Percentiles rank a stretch among this genome's conserved stretches.
These are phyloP conservation scores for Artomyces pyxidatus DNA, from an alignment of 768 basidiomycete species.

Conservation along the genomic window DNA sequence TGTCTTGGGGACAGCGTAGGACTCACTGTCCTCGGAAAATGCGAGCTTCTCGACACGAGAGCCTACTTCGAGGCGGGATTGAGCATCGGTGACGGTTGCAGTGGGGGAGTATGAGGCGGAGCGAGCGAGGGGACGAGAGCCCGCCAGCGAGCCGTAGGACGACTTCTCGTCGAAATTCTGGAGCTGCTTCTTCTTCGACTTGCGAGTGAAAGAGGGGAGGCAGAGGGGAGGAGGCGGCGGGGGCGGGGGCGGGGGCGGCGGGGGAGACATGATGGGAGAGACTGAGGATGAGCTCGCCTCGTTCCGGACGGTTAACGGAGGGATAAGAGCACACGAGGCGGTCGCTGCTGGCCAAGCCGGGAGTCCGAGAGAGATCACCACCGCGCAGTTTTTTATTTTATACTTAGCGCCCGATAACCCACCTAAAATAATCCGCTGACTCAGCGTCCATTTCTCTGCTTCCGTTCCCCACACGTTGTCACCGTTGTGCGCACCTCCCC, in stretches of 20 bases:
- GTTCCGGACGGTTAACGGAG: no score
- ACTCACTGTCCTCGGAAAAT: slow-evolving; percentile 17
- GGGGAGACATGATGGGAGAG: slow-evolving; percentile 8
- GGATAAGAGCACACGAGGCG: not conserved
- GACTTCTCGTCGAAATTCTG: slow-evolving; percentile 10
- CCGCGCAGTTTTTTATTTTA: no score
- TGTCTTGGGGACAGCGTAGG: slow-evolving; percentile 12
- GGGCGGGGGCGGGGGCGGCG: slow-evolving; percentile 11
- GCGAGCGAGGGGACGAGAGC: slow-evolving; percentile 8
- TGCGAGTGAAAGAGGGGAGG: slow-evolving; percentile 14
- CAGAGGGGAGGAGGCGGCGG: slow-evolving; percentile 13
- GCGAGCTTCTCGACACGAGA: slow-evolving; percentile 13
- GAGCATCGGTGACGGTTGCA: slow-evolving; percentile 12
- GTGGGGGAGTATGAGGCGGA: slow-evolving; percentile 13
- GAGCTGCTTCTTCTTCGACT: slow-evolving; percentile 11
- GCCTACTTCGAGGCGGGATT: not conserved
- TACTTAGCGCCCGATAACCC: no score
- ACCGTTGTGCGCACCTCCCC: no score
- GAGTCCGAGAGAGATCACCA: no score
- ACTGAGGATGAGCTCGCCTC: not conserved
- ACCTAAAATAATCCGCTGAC: no score
- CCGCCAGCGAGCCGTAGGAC: not conserved
- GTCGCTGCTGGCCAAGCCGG: no score
- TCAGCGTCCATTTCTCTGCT: no score
- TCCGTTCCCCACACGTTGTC: no score